These are phyloP conservation scores for Sphagnum magellanicum DNA, from an alignment of 228 moss, liverwort and hornwort genomes.

Conservation along the genomic window DNA sequence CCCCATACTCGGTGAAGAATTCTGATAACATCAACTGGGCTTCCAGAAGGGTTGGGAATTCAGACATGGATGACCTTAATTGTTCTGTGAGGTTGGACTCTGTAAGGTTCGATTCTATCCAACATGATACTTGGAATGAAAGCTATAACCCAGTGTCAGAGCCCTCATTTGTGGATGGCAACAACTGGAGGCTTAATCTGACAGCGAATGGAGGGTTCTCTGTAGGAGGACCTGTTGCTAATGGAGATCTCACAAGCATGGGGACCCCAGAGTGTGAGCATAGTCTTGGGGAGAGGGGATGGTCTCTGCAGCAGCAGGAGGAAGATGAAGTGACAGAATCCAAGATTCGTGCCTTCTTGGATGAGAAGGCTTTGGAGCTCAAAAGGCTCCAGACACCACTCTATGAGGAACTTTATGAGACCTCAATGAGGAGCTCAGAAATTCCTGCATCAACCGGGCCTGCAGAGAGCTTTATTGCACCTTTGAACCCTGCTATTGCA, in stretches of 20 bases:
- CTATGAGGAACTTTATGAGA: constrained; percentile 79
- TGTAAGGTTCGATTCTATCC: constrained; percentile 23
- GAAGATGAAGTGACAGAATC: constrained; percentile 93
- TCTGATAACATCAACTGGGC: constrained; percentile 15
- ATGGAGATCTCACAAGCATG: constrained; percentile 2
- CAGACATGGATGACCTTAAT: constrained; percentile 39
- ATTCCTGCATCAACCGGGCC: constrained; percentile 28
- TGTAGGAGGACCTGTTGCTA: constrained; percentile 2
- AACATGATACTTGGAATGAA: constrained; percentile 46
- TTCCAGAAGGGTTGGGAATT: constrained; percentile 19
- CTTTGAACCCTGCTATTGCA: constrained; percentile 45
- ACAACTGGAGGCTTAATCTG: constrained; percentile 30
- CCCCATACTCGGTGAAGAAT: constrained; percentile 27
- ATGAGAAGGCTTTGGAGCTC: constrained; percentile 87
- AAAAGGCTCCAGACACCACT: constrained; percentile 78
- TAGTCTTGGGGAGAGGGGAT: constrained; percentile 15
- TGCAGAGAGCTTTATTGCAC: constrained; percentile 52
- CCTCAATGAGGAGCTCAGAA: constrained; percentile 5
- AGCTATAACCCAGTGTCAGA: constrained; percentile 85
- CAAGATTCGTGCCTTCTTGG: constrained; percentile 83
- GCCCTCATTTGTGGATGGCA: constrained; percentile 47
- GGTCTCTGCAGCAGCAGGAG: constrained; percentile 46
- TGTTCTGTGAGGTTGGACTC: constrained; percentile 51
- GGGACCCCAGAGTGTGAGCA: constrained; percentile 15
- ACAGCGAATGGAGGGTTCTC: constrained; percentile 40